Evolutionary conservation across 352 stramenopile species (phyloP).

Genomic region (Poterioochromonas sp.): DNA sequence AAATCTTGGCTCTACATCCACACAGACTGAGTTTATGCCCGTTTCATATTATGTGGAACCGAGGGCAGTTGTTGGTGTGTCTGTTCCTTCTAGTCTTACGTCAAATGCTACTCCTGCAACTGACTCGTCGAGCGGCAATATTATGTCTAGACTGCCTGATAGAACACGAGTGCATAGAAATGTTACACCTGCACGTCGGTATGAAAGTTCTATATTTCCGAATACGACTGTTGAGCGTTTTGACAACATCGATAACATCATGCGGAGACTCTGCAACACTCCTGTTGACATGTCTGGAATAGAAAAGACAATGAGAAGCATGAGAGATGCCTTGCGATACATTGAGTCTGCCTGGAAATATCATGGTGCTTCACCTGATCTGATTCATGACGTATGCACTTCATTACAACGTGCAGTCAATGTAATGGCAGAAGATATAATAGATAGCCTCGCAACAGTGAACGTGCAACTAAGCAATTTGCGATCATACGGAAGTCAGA

Average conservation of each 20-base stretch:
- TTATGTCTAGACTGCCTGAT: conserved; percentile 27
- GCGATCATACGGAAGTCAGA: conserved; percentile 20
- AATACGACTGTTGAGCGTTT: conserved; percentile 28
- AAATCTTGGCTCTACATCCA: conserved; percentile 24
- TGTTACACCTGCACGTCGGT: conserved; percentile 23
- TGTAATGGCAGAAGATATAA: conserved; percentile 29
- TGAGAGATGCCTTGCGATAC: conserved; percentile 24
- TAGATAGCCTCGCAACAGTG: conserved; percentile 25
- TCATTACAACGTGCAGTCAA: conserved; percentile 30
- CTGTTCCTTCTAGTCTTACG: conserved; percentile 19
- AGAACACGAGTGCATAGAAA: conserved; percentile 28
- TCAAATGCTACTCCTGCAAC: conserved; percentile 19
- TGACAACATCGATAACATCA: conserved; percentile 29
- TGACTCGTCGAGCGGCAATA: conserved; percentile 29
- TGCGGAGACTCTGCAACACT: conserved; percentile 27
- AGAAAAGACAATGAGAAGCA: conserved; percentile 28
- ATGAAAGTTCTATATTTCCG: conserved; percentile 29
- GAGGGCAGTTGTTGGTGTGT: conserved; percentile 21
- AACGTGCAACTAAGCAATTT: conserved; percentile 27
- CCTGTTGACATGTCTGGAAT: conserved; percentile 27
- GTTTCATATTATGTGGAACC: conserved; percentile 27
- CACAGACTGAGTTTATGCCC: conserved; percentile 28
- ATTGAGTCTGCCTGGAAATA: conserved; percentile 29
- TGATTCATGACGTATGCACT: conserved; percentile 28
- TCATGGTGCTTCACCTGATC: conserved; percentile 29